These are phyloP conservation scores for Fusarium falciforme DNA, from an alignment of 2,329 filamentous ascomycete genomes.

Conservation along the genomic window DNA sequence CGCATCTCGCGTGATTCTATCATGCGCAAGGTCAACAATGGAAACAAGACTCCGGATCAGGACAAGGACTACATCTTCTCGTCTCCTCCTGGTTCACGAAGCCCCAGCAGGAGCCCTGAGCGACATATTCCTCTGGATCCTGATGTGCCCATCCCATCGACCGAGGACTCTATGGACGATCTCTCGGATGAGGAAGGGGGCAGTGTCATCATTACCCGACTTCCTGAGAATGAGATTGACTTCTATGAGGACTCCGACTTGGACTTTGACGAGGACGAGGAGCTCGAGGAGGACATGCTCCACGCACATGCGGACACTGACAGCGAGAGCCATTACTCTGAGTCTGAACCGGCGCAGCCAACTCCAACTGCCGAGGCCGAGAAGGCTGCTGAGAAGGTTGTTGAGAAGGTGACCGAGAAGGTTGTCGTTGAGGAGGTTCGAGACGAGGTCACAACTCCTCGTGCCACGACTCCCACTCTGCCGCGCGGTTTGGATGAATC, in stretches of 20 bases:
- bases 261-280: constrained; percentile 70
- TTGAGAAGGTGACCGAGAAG: neutral
- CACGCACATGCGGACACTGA: constrained; percentile 59
- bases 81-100: constrained; percentile 66
- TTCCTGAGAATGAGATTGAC: constrained; percentile 71
- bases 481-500: constrained; percentile 37
- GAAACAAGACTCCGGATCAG: constrained; percentile 63
- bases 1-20: constrained; percentile 96
- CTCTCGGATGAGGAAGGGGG: constrained; percentile 62
- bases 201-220: constrained; percentile 75
- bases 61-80: constrained; percentile 74
- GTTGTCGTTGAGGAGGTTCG: constrained; percentile 38
- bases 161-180: constrained; percentile 73
- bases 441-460: constrained; percentile 65
- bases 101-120: constrained; percentile 59
- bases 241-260: constrained; percentile 65
- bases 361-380: constrained; percentile 20
- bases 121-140: constrained; percentile 77
- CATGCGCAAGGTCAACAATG: constrained; percentile 80
- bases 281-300: constrained; percentile 74
- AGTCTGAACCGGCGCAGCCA: constrained; percentile 40
- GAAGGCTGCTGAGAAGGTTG: neutral
- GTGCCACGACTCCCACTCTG: constrained; percentile 50
- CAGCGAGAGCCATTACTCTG: constrained; percentile 52
- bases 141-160: constrained; percentile 89